Evolutionary conservation across 2,329 filamentous ascomycete genomes (phyloP).

Genomic region (Fusarium sp.): DNA sequence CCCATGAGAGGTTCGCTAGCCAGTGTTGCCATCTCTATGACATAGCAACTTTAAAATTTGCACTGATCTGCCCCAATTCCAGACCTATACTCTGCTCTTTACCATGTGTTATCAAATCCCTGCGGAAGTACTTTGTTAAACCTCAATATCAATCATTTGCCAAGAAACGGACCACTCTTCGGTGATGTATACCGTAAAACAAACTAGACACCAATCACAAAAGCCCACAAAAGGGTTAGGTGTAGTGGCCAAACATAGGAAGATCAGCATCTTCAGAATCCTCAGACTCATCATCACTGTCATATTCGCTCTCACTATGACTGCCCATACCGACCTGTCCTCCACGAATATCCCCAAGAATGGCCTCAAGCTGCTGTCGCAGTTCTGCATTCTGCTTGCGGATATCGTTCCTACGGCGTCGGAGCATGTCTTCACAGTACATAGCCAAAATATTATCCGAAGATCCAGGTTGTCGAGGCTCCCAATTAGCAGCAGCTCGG

Average conservation of each 20-base stretch:
- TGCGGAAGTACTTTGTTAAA: not conserved
- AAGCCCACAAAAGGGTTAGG: not conserved
- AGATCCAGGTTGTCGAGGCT: not conserved
- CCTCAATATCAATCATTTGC: not conserved
- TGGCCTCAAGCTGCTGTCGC: slow-evolving; percentile 5
- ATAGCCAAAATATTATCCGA: not conserved
- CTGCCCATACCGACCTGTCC: not conserved
- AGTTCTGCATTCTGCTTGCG: slow-evolving; percentile 2
- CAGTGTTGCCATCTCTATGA: not conserved
- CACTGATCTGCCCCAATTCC: not conserved
- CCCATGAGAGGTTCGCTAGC: not conserved
- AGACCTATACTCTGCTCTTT: not conserved
- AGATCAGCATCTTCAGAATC: not conserved
- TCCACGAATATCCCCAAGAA: slow-evolving; percentile 18
- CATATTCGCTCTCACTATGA: not conserved
- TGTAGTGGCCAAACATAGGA: not conserved
- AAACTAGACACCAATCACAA: not conserved
- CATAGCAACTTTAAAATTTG: not conserved
- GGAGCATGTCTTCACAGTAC: slow-evolving; percentile 25
- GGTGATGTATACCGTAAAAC: not conserved
- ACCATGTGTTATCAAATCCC: not conserved
- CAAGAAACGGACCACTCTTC: not conserved
- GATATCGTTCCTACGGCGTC: slow-evolving; percentile 1
- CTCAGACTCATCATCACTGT: not conserved
- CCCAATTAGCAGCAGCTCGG: slow-evolving; percentile 25